Conservation (phyloP, 768 basidiomycete genomes). For the Lyophyllum decastes region DNA sequence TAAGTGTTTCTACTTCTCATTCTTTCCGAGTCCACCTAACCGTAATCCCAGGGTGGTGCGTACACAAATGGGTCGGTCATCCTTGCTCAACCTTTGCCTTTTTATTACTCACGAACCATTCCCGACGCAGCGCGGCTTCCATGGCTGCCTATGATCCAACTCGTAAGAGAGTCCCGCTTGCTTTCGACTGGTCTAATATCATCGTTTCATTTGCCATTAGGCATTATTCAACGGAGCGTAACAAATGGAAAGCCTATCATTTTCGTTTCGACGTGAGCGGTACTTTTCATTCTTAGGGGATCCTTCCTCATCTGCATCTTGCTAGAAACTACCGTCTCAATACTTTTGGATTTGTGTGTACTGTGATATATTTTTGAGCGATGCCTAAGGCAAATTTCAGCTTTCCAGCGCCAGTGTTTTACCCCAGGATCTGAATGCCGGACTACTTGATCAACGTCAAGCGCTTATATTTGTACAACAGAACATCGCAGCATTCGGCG, state of each 20-base stretch:
- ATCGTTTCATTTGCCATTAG: slow-evolving; percentile 29
- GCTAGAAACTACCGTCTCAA: slow-evolving; percentile 59
- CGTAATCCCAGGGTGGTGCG: slow-evolving; percentile 43
- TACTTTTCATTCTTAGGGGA: not conserved
- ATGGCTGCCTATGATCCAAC: slow-evolving; percentile 44
- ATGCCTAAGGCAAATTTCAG: slow-evolving; percentile 19
- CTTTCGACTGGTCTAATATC: not conserved
- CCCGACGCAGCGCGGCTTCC: slow-evolving; percentile 44
- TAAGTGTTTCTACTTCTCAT: slow-evolving; percentile 22
- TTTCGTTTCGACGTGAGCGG: slow-evolving; percentile 50
- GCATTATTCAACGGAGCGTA: slow-evolving; percentile 49
- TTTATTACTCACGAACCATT: not conserved
- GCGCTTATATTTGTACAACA: slow-evolving; percentile 63
- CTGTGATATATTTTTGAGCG: not conserved
- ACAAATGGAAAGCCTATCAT: slow-evolving; percentile 51
- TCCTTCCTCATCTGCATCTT: not conserved
- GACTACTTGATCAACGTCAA: slow-evolving; percentile 59
- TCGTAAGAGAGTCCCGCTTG: slow-evolving; percentile 29
- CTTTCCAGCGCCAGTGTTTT: slow-evolving; percentile 47
- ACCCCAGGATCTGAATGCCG: slow-evolving; percentile 55
- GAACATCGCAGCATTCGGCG: slow-evolving; percentile 69
- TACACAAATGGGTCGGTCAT: slow-evolving; percentile 40
- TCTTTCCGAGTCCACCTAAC: not conserved
- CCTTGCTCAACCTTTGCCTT: not conserved
- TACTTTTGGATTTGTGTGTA: slow-evolving; percentile 55